Evolutionary conservation across 805 yeast species (phyloP).

Genomic region (Candida multigemmis): DNA sequence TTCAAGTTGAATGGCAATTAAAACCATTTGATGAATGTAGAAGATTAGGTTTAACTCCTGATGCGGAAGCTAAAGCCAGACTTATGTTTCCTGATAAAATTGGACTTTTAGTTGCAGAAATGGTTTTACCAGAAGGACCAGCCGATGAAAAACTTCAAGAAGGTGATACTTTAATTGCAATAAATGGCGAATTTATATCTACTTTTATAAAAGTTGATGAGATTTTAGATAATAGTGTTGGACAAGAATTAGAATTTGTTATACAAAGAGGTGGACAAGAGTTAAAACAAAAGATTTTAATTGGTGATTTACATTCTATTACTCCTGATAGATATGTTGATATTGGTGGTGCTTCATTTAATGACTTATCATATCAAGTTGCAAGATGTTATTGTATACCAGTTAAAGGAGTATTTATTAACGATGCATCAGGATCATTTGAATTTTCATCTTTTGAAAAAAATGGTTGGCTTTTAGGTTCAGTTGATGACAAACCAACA

Average conservation of each 20-base stretch:
- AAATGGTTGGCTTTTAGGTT: conserved; percentile 74
- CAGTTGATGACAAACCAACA: conserved; percentile 66
- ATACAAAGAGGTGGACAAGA: conserved; percentile 72
- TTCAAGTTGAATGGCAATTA: conserved; percentile 82
- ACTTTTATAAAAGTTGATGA: conserved; percentile 78
- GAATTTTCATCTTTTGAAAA: conserved; percentile 47
- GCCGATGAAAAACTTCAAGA: conserved; percentile 65
- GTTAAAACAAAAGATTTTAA: conserved; percentile 38
- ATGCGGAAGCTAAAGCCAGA: conserved; percentile 65
- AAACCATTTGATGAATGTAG: conserved; percentile 88
- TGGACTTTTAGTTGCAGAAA: conserved; percentile 77
- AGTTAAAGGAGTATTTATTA: conserved; percentile 74
- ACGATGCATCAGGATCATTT: conserved; percentile 73
- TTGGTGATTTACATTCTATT: conserved; percentile 72
- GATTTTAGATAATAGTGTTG: conserved; percentile 66
- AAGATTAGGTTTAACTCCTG: conserved; percentile 72
- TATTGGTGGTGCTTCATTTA: conserved; percentile 82
- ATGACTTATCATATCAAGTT: conserved; percentile 78
- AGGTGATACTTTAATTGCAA: conserved; percentile 76
- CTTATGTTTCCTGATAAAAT: conserved; percentile 60
- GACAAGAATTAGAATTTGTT: conserved; percentile 42
- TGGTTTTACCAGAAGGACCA: conserved; percentile 80
- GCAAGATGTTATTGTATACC: conserved; percentile 82
- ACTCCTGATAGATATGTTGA: conserved; percentile 78
- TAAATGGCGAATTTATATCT: conserved; percentile 55